Evolutionary conservation across 306 rosid species (phyloP), one percentile per base, ranked within the genome.

Genomic region (Vigna nakashimae): DNA sequence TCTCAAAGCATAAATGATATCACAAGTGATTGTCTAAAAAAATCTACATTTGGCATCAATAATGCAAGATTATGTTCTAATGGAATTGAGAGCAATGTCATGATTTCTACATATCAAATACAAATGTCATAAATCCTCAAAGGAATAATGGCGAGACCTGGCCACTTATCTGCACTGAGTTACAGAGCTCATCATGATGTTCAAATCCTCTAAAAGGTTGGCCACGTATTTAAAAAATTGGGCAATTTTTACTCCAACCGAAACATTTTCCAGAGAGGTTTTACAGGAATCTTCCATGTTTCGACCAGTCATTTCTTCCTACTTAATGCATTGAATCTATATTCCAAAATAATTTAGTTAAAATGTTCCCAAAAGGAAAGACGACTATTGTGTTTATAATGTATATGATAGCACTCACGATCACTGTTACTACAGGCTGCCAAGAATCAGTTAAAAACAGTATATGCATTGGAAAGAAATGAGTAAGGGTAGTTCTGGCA

Each of bases 241-340:
- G 51, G 18, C 7, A 50, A 63, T 0, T 10, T 62, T 75, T 78
- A 20, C 34, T 6, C 55, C 65, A 60, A 70, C 65, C 50, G 36
- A 5, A 59, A 70, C 24, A 50, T 71, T 71, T 50, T 32, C 65
- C 15, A 14, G 26, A 60, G 66, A 79, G 43, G 34, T 50, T 62
- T 52, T 79, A 71, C 50, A 63, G 18, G 66, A 63, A 71, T 52
- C 28, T 43, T 49, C 38, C 7, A 13, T 58, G 34, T 70, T 78
- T 55, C 55, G 42, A 43, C 9, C 59, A 28, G 43, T 17, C 51
- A 52, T 64, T 80, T 72, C 60, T 15, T 11, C 78, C 78, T 16
- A 24, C 48, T 30, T 36, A 71, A 52, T 72, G 83, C 4, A 30
- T 17, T 49, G 34, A 79, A 71, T 51, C 32, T 42, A 26, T 60